These are phyloP conservation scores for Hyaloscypha variabilis DNA, from an alignment of 495 filamentous ascomycete genomes.

Conservation along the genomic window DNA sequence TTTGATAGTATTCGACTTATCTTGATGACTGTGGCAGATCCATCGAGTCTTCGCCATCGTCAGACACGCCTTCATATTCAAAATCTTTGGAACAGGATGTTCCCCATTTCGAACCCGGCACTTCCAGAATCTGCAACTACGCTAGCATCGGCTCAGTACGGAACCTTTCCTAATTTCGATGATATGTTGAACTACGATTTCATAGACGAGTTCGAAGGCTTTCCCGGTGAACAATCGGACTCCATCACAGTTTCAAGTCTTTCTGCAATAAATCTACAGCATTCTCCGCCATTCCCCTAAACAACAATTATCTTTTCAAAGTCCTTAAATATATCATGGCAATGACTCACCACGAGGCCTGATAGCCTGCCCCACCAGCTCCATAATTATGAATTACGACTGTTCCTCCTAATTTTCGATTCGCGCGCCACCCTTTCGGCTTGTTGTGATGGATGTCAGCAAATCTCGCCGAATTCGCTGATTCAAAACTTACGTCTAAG, in stretches of 20 bases:
- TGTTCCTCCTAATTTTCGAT: conserved; percentile 30
- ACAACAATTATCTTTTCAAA: neutral
- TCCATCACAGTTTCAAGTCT: neutral
- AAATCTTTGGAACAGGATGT: too few species aligned
- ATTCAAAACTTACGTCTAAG: conserved; percentile 35
- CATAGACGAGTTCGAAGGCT: too few species aligned
- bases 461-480: neutral
- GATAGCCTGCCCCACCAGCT: conserved; percentile 48
- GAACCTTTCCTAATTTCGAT: too few species aligned
- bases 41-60: too few species aligned
- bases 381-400: conserved; percentile 80
- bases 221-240: too few species aligned
- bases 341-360: neutral
- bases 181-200: too few species aligned
- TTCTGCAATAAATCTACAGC: neutral
- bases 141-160: too few species aligned
- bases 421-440: conserved; percentile 26
- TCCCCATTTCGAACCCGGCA: too few species aligned
- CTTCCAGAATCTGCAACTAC: too few species aligned
- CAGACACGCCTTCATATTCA: too few species aligned
- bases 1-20: too few species aligned
- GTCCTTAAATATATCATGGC: neutral
- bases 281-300: neutral
- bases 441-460: conserved; percentile 9
- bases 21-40: too few species aligned